Evolutionary conservation across 2,329 filamentous ascomycete species (phyloP), one percentile per base, ranked within the genome.

Genomic region (Teratosphaeria pseudoeucalypti): DNA sequence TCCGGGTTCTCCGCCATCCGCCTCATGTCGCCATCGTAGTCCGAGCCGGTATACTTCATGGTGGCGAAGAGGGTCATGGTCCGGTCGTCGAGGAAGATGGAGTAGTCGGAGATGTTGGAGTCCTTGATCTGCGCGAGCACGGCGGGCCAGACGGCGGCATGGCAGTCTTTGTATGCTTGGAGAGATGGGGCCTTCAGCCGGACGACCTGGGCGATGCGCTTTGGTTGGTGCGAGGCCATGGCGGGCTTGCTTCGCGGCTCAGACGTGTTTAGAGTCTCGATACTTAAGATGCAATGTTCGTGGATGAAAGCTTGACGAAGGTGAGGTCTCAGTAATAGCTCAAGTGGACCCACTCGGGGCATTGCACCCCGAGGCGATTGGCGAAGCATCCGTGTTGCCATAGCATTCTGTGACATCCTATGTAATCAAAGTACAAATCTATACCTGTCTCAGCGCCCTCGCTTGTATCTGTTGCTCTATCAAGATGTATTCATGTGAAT

Each of bases 71-170:
- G 78, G 52, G 85, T 85, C 58, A 82, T 75, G 0, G 81, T 80
- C 5, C 71, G 74, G 12, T 84, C 78, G 68, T 89, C 85, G 66
- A 88, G 83, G 74, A 82, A 90, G 70, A 92, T 81, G 64, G 84
- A 88, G 68, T 91, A 92, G 69, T 92, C 88, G 62, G 79, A 76
- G 60, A 92, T 89, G 65, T 88, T 87, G 71, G 85, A 89, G 49
- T 85, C 82, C 70, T 85, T 84, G 68, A 92, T 91, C 75, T 90
- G 86, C 71, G 84, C 80, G 37, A 89, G 75, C 0, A 94, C 88
- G 66, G 88, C 86, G 6, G 88, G 88, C 89, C 88, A 92, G 0
- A 90, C 87, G 4, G 79, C 80, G 6, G 83, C 84, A 70, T 92
- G 89, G 63, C 83, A 85, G 67, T 85, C 80, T 72, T 89, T 91